Percentiles rank a stretch among this genome's conserved stretches.
phyloP scores from a whole-genome alignment of 352 stramenopile species.

The Globisporangium paddicum region DNA sequence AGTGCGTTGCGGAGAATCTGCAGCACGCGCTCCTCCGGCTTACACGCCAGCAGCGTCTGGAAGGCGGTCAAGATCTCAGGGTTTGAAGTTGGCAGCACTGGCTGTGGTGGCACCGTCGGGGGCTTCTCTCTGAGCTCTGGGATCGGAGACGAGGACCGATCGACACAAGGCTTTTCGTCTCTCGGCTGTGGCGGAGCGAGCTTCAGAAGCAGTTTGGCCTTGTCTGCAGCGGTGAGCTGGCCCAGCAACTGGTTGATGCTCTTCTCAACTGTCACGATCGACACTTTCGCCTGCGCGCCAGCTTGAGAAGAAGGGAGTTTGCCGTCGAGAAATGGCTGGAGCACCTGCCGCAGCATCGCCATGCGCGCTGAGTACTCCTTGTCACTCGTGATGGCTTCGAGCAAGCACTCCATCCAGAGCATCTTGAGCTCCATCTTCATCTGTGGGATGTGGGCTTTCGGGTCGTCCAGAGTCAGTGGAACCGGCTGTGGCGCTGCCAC shows the following conservation, averaged over 20 bases:
- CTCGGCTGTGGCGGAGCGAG: slow-evolving; percentile 5
- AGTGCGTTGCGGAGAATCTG: slow-evolving; percentile 26
- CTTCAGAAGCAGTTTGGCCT: slow-evolving; percentile 24
- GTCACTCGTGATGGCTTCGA: slow-evolving; percentile 34
- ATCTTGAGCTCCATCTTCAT: slow-evolving; percentile 63
- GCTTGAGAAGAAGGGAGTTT: slow-evolving; percentile 13
- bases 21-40: slow-evolving; percentile 36
- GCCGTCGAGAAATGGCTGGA: slow-evolving; percentile 44
- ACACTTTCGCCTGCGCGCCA: slow-evolving; percentile 1
- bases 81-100: slow-evolving; percentile 7
- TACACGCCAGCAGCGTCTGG: slow-evolving; percentile 27
- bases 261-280: slow-evolving; percentile 21
- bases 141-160: slow-evolving; percentile 35
- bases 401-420: slow-evolving; percentile 48
- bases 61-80: slow-evolving; percentile 31
- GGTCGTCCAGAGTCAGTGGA: slow-evolving; percentile 27
- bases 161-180: slow-evolving; percentile 7
- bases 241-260: slow-evolving; percentile 21
- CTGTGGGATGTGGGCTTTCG: slow-evolving; percentile 17
- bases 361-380: slow-evolving; percentile 40
- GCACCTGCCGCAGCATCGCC: slow-evolving; percentile 38
- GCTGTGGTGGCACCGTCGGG: neutral
- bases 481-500: neutral
- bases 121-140: slow-evolving; percentile 16
- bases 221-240: slow-evolving; percentile 23